Base-by-base conservation (phyloP, 163 green algal species). In the Scenedesmus sp. region DNA sequence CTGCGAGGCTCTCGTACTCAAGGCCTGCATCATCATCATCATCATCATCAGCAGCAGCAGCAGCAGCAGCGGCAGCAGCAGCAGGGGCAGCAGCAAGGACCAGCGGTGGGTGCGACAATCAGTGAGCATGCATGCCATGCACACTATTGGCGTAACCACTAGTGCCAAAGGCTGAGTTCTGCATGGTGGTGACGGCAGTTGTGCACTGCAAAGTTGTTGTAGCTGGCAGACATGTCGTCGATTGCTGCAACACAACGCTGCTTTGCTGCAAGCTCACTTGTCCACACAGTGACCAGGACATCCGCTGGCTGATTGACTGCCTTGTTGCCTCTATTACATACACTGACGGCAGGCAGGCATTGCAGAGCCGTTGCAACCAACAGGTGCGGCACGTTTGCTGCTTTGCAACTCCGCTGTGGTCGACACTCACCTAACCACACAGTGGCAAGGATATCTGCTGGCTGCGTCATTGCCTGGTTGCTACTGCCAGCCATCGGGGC, bases 1-100 rank as follows among this genome's bases (percentile, higher is more conserved):
- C 87, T 34, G 87, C 60, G 9, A 91, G 57, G 23, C 23, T 66
- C 54, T 91, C 87, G 79, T 86, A 91, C 74, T 90, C 86, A 10
- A 90, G 70, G 20, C 86, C 86, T 90, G 86, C 70, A 67, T 23
- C 4, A 60, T 13, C 8, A 81, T n/a, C n/a, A 26, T 8, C 46
- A 90, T 16, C 20, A 26, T 2, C 1, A 34, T 1, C 1, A 64
- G 54, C 9, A 87, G 13, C 54, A 3, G 13, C 26, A 7, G n/a
- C 26, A 84, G 34, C 76, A 8, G 23, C 34, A 57, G 77, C 26
- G 57, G 77, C 34, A 59, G 76, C 26, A 62, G 46, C 16, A 62
- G 15, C 59, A 34, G 52, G 12, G n/a, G 5, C 81, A 67, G 81
- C 46, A 34, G 52, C 81, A 86, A 57, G 74, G 23, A 56, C 74